Conservation (phyloP, 2,329 filamentous ascomycete genomes). For the Hysterium pulicare region DNA sequence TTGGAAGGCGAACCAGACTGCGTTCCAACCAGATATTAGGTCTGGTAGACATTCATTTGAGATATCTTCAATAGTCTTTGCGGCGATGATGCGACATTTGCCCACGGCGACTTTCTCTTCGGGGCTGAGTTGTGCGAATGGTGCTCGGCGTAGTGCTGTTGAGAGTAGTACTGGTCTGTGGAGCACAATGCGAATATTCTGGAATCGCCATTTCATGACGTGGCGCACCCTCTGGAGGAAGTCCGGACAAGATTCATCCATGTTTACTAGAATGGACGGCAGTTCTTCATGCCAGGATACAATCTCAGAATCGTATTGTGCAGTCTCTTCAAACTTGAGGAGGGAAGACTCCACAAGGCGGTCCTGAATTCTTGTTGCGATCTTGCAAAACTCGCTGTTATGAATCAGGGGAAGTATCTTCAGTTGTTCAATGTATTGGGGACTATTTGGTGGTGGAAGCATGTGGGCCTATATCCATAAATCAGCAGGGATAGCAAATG, state of each 20-base stretch:
- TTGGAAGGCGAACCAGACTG: conserved; percentile 78
- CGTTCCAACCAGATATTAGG: conserved; percentile 77
- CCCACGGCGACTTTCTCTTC: conserved; percentile 67
- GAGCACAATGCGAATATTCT: conserved; percentile 72
- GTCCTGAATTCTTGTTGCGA: conserved; percentile 75
- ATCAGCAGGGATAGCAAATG: neutral
- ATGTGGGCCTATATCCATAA: conserved; percentile 36
- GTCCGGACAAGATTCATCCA: conserved; percentile 63
- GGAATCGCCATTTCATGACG: conserved; percentile 80
- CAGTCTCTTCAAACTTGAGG: conserved; percentile 63
- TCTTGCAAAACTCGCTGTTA: conserved; percentile 76
- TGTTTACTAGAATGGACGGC: conserved; percentile 47
- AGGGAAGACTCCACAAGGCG: conserved; percentile 67
- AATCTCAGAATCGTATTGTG: conserved; percentile 64
- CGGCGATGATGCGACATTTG: conserved; percentile 66
- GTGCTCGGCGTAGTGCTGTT: conserved; percentile 55
- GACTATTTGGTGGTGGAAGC: conserved; percentile 31
- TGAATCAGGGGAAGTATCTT: conserved; percentile 69
- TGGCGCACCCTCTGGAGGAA: conserved; percentile 66
- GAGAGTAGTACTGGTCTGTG: conserved; percentile 69
- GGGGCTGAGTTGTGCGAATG: conserved; percentile 50
- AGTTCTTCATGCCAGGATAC: conserved; percentile 70
- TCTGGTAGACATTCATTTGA: conserved; percentile 66
- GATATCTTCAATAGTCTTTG: conserved; percentile 70
- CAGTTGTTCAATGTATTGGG: conserved; percentile 51